Base-by-base conservation (phyloP, 768 basidiomycete genomes). In the Termitomyces sp. region DNA sequence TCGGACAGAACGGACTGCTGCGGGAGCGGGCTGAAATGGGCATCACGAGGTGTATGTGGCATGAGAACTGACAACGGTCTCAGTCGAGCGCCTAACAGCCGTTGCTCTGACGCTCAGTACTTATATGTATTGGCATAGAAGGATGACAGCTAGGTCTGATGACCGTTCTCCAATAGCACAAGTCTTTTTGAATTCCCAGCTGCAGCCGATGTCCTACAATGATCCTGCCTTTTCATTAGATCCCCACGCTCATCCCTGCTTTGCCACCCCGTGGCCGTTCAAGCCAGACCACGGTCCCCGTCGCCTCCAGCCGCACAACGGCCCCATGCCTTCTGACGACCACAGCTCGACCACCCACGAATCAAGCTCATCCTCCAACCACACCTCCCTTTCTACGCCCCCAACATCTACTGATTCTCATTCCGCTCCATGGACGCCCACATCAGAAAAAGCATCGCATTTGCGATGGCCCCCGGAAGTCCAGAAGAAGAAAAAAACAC, bases 171-270 rank as follows among this genome's bases (percentile, higher is more conserved):
- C 48, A 48, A 52, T 38, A n/a, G 41, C 41, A 33, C 32, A 35
- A 33, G 24, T 8, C 26, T 0, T 24, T 51, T 28, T 7, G 14
- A 59, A 60, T 43, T 36, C 45, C 36, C 46, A 58, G 32, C 47
- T 55, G 46, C 55, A 56, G 48, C 43, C 59, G 43, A 55, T 57
- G 45, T 45, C 26, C 52, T 43, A 76, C 53, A 74, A 80, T 63
- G 81, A 82, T 62, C 84, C 82, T 51, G 84, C 84, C 0, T 85
- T 85, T 72, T 84, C 83, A 61, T 62, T 77, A 53, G 78, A 84
- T 70, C 84, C 83, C 18, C 72, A 71, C 54, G 64, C 73, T 4
- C 72, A 86, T 68, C 84, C 82, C 1, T 75, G 71, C 60, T 67
- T 72, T 63, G 60, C 58, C 66, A 67, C 71, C 57, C 63, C 63